Conservation (phyloP, 805 yeast genomes). For the Kodamaea kaohsiungensis region DNA sequence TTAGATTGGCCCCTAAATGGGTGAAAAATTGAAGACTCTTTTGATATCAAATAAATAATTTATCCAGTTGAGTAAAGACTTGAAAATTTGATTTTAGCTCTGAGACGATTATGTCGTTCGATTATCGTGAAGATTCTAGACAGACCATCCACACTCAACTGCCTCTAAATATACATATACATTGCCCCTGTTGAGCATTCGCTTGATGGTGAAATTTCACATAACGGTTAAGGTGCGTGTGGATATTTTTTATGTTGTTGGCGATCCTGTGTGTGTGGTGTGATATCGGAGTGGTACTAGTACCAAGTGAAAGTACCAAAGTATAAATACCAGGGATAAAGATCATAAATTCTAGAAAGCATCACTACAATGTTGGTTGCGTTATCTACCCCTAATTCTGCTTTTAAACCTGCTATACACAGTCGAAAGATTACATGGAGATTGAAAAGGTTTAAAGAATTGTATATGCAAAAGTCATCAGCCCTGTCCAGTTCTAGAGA, state of each 20-base stretch:
- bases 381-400: slow-evolving; percentile 3
- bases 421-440: slow-evolving; percentile 4
- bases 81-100: too few species aligned
- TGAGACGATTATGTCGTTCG: too few species aligned
- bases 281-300: not conserved
- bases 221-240: not conserved
- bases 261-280: not conserved
- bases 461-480: slow-evolving; percentile 1
- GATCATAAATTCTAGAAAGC: not conserved
- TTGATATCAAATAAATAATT: too few species aligned
- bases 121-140: too few species aligned
- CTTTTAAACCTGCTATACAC: slow-evolving; percentile 5
- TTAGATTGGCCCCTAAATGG: too few species aligned
- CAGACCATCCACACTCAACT: too few species aligned
- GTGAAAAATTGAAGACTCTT: too few species aligned
- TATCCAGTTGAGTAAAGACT: too few species aligned
- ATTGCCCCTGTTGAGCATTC: not conserved
- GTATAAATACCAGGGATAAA: not conserved
- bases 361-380: slow-evolving; percentile 1
- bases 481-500: not conserved
- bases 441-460: not conserved
- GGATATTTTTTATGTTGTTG: not conserved
- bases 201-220: not conserved
- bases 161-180: not conserved
- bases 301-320: not conserved